A percentile compares a stretch with the other conserved stretches of the same genome.
These are phyloP conservation scores for Pythium insidiosum DNA, from an alignment of 352 stramenopile genomes.

Conservation along the genomic window DNA sequence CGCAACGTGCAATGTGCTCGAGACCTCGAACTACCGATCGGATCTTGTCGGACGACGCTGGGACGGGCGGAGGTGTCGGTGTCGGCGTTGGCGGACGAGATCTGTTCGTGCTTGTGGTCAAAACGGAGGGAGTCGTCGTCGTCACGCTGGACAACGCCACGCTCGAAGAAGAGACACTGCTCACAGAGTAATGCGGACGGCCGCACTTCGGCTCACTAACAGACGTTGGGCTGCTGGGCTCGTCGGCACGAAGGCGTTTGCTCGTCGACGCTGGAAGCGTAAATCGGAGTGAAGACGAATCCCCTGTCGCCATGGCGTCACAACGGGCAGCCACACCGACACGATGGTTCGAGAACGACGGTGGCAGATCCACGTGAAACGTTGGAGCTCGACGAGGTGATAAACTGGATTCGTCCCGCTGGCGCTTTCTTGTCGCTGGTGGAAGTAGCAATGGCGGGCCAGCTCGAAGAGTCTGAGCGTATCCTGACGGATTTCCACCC, in stretches of 20 bases:
- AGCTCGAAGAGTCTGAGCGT: too few relatives aligned
- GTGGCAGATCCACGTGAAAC: not conserved
- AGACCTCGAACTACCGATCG: slow-evolving; percentile 17
- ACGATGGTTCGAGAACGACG: not conserved
- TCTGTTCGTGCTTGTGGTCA: not conserved
- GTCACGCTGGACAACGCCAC: not conserved
- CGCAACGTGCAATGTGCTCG: slow-evolving; percentile 16
- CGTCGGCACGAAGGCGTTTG: not conserved
- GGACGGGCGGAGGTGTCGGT: not conserved
- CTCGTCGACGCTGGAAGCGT: not conserved
- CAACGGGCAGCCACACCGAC: not conserved
- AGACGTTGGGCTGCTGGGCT: not conserved
- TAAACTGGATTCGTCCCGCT: slow-evolving; percentile 2
- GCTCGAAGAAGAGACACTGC: not conserved
- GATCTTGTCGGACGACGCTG: slow-evolving; percentile 17
- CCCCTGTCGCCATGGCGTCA: too few relatives aligned
- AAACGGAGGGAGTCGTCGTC: not conserved
- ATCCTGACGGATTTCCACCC: too few relatives aligned
- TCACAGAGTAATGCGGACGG: too few relatives aligned
- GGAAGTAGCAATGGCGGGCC: too few relatives aligned
- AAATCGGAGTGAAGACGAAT: not conserved
- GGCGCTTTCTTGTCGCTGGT: too few relatives aligned
- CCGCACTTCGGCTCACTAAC: too few relatives aligned
- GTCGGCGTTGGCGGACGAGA: not conserved
- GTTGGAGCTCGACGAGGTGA: slow-evolving; percentile 1